Percentiles rank a stretch among this genome's conserved stretches.
Evolutionary conservation across 2,329 filamentous ascomycete species (phyloP).

Genomic region (Colletotrichum destructivum): DNA sequence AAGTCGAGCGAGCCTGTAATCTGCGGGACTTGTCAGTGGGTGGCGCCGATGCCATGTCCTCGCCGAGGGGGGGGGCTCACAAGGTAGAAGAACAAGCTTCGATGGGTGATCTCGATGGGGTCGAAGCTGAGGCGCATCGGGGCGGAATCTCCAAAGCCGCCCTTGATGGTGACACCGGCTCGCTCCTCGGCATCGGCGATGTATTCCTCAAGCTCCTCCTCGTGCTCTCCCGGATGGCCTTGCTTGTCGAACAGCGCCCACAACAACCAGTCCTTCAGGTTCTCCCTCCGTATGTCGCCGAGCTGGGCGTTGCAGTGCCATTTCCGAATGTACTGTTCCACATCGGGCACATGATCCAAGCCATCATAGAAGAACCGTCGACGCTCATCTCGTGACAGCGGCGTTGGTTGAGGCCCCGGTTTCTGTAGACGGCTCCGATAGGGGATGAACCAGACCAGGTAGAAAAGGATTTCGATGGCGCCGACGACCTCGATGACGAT

Average conservation of each 20-base stretch:
- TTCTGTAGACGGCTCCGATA: slow-evolving; percentile 56
- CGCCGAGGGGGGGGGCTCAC: slow-evolving; percentile 48
- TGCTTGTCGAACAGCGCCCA: slow-evolving; percentile 76
- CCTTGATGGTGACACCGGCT: slow-evolving; percentile 65
- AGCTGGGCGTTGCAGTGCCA: slow-evolving; percentile 77
- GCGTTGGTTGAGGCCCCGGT: slow-evolving; percentile 57
- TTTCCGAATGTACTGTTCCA: slow-evolving; percentile 69
- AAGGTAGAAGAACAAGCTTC: slow-evolving; percentile 76
- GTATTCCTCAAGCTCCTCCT: slow-evolving; percentile 61
- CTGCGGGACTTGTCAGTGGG: slow-evolving; percentile 2
- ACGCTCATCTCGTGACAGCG: slow-evolving; percentile 63
- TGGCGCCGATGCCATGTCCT: slow-evolving; percentile 51
- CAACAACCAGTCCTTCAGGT: slow-evolving; percentile 75
- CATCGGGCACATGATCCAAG: slow-evolving; percentile 67
- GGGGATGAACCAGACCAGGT: slow-evolving; percentile 58
- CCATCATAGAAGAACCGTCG: slow-evolving; percentile 70
- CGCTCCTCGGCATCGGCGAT: slow-evolving; percentile 68
- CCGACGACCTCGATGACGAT: slow-evolving; percentile 45
- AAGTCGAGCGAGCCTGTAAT: slow-evolving; percentile 61
- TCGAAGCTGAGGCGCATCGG: slow-evolving; percentile 78
- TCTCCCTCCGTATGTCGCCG: slow-evolving; percentile 74
- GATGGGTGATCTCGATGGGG: slow-evolving; percentile 71
- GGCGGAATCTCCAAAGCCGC: slow-evolving; percentile 70
- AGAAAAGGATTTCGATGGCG: slow-evolving; percentile 59
- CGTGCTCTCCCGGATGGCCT: slow-evolving; percentile 56